Evolutionary conservation across 441 rosid species (phyloP).

Genomic region (Brassica balearica): DNA sequence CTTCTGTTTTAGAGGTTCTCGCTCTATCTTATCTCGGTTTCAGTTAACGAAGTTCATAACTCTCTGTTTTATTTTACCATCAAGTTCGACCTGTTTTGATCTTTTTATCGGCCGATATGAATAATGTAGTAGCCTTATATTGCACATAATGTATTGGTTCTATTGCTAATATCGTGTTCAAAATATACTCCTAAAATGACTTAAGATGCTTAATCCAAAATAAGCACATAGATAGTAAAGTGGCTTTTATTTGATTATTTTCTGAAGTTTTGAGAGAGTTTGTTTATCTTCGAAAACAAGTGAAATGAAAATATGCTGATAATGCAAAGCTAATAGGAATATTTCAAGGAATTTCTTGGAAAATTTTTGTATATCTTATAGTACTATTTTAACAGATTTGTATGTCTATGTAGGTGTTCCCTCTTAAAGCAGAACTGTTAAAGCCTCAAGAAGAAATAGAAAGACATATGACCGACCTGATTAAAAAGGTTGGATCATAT

Average conservation of each 20-base stretch:
- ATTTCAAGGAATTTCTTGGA: neutral
- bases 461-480: constrained; percentile 76
- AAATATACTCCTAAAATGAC: neutral
- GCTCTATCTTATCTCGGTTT: neutral
- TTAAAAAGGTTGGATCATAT: constrained; percentile 62
- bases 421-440: constrained; percentile 75
- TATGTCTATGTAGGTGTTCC: constrained; percentile 63
- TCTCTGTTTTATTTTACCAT: neutral
- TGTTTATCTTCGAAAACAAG: neutral
- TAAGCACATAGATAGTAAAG: neutral
- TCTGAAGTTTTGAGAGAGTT: neutral
- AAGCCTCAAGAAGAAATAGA: constrained; percentile 93
- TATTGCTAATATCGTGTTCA: neutral
- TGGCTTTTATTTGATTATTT: too few species aligned
- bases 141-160: constrained; percentile 4
- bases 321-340: neutral
- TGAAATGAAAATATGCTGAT: neutral
- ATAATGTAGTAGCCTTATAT: constrained; percentile 3
- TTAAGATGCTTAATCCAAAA: neutral
- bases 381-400: neutral
- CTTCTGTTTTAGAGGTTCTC: neutral
- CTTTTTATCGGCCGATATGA: neutral
- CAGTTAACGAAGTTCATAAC: neutral
- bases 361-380: constrained; percentile 21
- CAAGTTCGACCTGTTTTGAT: neutral